Evolutionary conservation across 441 rosid species (phyloP).

Genomic region (Mallotus repandus): DNA sequence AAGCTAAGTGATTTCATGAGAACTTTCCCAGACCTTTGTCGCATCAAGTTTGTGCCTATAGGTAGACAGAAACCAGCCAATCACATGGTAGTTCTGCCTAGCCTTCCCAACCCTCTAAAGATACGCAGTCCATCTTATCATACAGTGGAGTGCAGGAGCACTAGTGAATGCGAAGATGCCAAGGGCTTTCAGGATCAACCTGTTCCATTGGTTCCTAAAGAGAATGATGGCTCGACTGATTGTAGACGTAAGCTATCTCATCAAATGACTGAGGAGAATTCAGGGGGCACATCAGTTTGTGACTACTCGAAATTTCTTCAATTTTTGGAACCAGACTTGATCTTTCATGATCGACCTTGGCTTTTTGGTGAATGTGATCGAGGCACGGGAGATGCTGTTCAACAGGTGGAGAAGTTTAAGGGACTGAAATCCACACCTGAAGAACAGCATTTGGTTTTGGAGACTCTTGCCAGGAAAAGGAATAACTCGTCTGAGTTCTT

Average conservation of each 20-base stretch:
- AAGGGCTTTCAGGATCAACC: constrained; percentile 33
- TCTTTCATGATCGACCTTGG: constrained; percentile 28
- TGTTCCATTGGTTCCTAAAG: constrained; percentile 22
- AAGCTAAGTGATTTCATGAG: constrained; percentile 79
- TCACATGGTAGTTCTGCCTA: constrained; percentile 73
- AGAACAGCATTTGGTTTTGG: constrained; percentile 53
- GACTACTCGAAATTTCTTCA: constrained; percentile 22
- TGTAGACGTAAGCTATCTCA: constrained; percentile 18
- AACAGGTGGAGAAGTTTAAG: constrained; percentile 13
- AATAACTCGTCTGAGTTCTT: constrained; percentile 53
- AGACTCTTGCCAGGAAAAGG: constrained; percentile 46
- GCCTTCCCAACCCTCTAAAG: constrained; percentile 25
- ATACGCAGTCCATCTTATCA: constrained; percentile 15
- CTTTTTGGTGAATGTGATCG: constrained; percentile 10
- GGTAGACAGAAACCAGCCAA: constrained; percentile 48
- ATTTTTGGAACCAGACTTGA: constrained; percentile 34
- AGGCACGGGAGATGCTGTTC: constrained; percentile 7
- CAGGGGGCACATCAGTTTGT: constrained; percentile 16
- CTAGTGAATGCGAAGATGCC: constrained; percentile 23
- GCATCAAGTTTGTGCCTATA: constrained; percentile 34
- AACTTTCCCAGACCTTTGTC: constrained; percentile 58
- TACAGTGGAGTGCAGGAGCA: constrained; percentile 10
- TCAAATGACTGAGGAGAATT: constrained; percentile 11
- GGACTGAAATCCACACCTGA: constrained; percentile 20
- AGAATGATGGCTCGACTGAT: constrained; percentile 25